Evolutionary conservation across 169 alveolate species (phyloP), one percentile per base, ranked within the genome.

Genomic region (Eimeria necatrix): DNA sequence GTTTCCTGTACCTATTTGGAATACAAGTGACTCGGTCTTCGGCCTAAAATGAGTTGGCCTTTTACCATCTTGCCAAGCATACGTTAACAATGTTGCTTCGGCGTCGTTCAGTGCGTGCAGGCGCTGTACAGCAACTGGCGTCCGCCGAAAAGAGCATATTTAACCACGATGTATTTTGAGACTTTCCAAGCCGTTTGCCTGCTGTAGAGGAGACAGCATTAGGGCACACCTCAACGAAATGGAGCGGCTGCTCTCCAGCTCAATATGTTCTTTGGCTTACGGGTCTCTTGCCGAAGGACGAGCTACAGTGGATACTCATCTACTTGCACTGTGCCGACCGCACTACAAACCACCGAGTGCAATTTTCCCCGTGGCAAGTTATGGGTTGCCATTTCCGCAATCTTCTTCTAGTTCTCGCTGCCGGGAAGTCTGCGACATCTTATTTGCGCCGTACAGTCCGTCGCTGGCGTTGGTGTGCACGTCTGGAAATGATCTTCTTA

Each of bases 211-310:
- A 16, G 60, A 20, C 48, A 41, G 70, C 73, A 4, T 52, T 9
- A 41, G 89, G 7, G 26, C 89, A 78, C 41, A 60, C 89, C 41
- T 0, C 2, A 52, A 32, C 91, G 22, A 5, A 14, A 84, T 84
- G 91, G 91, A 84, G 48, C 5, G 91, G 76, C 56, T 53, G 8
- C 76, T 26, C 22, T 53, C 12, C 24, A 41, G 48, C 49, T 84
- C 56, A 18, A 84, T 84, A 56, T 53, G 91, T 46, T 6, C 91
- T 22, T 68, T 84, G 76, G 91, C 91, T 9, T 52, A 84, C 59
- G 91, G 91, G 76, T 84, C 91, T 5, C 91, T 84, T 26, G 60
- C 91, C 16, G 91, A 84, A 68, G 91, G 78, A 41, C 78, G 91
- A 26, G 91, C 91, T 59, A 59, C 91, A 84, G 91, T 84, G 56